A percentile compares a stretch with the other conserved stretches of the same genome.
phyloP scores from a whole-genome alignment of 805 yeast genomes.

The Saturnispora hagleri region DNA sequence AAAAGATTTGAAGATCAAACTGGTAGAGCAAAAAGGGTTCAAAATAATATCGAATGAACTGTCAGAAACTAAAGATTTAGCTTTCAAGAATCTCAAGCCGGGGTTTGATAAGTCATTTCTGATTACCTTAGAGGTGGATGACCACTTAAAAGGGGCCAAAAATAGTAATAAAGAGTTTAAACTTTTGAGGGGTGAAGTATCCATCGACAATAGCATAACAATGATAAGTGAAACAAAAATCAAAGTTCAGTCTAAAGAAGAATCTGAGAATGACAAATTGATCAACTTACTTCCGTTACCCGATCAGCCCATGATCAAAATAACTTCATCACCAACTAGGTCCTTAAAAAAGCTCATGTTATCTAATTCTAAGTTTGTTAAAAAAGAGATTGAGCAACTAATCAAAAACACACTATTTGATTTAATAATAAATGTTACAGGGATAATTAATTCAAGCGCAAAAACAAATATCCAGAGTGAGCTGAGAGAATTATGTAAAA shows the following conservation, averaged over 20 bases:
- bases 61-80: background rate
- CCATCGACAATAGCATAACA: background rate
- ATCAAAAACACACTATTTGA: conserved; percentile 19
- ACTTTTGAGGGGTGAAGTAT: background rate
- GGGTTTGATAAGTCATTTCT: conserved; percentile 18
- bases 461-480: conserved; percentile 17
- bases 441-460: conserved; percentile 7
- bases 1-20: conserved; percentile 10
- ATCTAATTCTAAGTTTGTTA: conserved; percentile 28
- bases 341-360: conserved; percentile 18
- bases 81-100: conserved; percentile 16
- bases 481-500: conserved; percentile 13
- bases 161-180: background rate
- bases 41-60: conserved; percentile 3
- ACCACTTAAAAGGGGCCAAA: background rate
- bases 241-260: background rate
- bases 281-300: background rate
- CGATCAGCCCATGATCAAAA: conserved; percentile 4
- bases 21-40: conserved; percentile 16
- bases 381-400: conserved; percentile 29
- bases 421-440: conserved; percentile 11
- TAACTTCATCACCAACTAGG: conserved; percentile 12
- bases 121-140: conserved; percentile 13
- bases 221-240: background rate
- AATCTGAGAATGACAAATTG: background rate